Evolutionary conservation across 306 rosid species (phyloP), one percentile per base, ranked within the genome.

Genomic region (Pyrus betulifolia): DNA sequence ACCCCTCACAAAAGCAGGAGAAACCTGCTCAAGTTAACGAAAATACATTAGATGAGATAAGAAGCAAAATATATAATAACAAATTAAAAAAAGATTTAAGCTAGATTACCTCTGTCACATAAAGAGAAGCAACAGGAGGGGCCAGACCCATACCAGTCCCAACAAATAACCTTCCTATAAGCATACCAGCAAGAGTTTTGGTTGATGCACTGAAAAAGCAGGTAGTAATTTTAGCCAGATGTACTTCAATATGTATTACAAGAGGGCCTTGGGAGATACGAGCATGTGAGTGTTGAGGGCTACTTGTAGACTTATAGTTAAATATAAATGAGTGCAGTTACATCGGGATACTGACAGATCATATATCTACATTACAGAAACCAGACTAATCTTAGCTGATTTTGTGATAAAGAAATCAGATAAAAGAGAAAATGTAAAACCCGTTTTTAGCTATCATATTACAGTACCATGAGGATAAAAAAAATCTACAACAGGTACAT

Each of bases 141-240:
- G 96, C 97, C 55, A 95, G 78, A 54, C 97, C 98, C 92, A 95
- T 77, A 84, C 98, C 98, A 71, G 91, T 79, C 79, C 98, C 98
- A 86, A 95, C 98, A 90, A 95, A 68, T 70, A 95, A 74, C 83
- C 98, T 87, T 70, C 97, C 97, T 72, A 95, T 80, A 78, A 95
- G 98, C 98, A 95, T 95, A 59, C 98, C 97, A 64, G 86, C 84
- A 77, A 95, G 77, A 78, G 93, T 95, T 85, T 89, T 92, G 85
- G 97, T 77, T 66, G 87, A 88, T 23, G 98, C 98, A 83, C 98
- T 92, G 97, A 81, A 85, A 85, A 80, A 59, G 61, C 69, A 86
- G 35, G 54, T 77, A 38, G 49, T 69, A 35, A n/a, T 69, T 44
- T 75, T 28, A 81, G 69, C 52, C 38, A 60, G 19, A 31, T 68